Base-by-base conservation (phyloP, 2,329 filamentous ascomycete species). In the Pseudopithomyces chartarum region DNA sequence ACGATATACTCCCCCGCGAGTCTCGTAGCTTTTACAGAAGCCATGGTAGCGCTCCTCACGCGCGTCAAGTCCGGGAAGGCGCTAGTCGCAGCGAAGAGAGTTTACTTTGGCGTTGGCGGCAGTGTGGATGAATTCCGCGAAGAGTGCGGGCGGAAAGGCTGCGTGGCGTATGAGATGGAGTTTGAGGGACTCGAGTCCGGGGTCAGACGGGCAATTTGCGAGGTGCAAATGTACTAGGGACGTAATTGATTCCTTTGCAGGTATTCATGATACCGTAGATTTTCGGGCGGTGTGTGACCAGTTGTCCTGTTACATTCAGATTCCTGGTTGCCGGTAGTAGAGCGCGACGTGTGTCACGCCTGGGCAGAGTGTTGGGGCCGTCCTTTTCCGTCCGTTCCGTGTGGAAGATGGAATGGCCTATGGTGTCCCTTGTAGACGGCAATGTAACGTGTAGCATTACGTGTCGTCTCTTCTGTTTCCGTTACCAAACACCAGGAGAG, bases 31-130 rank as follows among this genome's bases (percentile, higher is more conserved):
- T 95, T 94, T 69, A 85, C 87, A 0, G 84, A 89, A 38, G 87
- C 87, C 4, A 78, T 92, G 12, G 81, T 89, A 40, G 77, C 77
- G 3, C 77, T 91, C 15, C 76, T 92, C 43, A 67, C 69, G 43
- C 64, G 78, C 13, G 79, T 87, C 48, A 79, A 81, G 49, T 77
- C 79, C 50, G 85, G 86, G 0, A 84, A 83, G 47, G 87, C 88
- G 1, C 78, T 92, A 19, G 83, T 94, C 5, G 90, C 85, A 2
- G 91, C 91, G 1, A 95, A 95, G 78, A 85, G 86, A 62, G 82
- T 93, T 11, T 95, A 95, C 75, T 95, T 95, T 75, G 91, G 91
- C 2, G 91, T 95, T 5, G 91, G 91, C 0, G 91, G 91, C 0
- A 92, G 90, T 19, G 82, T 95, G 20, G 89, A 92, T 71, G 90